A percentile compares a stretch with the other conserved stretches of the same genome.
Evolutionary conservation across 192 early-diverging fungal species (phyloP).

Genomic region (Ramicandelaber brevisporus): DNA sequence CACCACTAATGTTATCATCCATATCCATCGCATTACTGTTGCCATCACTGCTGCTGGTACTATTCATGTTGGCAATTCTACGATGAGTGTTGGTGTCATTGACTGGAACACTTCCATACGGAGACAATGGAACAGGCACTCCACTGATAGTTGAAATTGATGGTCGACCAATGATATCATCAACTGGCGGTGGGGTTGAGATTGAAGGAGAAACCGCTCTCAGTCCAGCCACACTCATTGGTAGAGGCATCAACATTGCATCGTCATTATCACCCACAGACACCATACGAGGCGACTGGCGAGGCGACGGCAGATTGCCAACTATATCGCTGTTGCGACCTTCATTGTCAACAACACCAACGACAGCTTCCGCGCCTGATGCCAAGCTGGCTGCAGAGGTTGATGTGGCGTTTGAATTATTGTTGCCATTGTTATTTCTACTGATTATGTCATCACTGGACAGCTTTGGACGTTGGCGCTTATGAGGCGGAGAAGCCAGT

Average conservation of each 20-base stretch:
- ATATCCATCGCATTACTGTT: slow-evolving; percentile 5
- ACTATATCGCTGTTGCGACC: neutral
- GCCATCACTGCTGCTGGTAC: slow-evolving; percentile 2
- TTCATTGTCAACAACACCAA: neutral
- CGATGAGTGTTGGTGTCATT: slow-evolving; percentile 5
- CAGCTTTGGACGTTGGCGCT: neutral
- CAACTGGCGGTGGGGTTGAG: slow-evolving; percentile 1
- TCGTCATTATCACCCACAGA: neutral
- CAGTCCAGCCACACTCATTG: neutral
- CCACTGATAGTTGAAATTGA: slow-evolving; percentile 1
- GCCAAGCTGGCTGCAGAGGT: neutral
- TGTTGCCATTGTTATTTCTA: neutral
- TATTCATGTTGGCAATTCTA: slow-evolving; percentile 2
- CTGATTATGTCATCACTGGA: neutral
- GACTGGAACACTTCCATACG: slow-evolving; percentile 2
- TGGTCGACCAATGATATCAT: neutral
- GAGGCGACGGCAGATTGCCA: neutral
- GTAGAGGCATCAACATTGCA: neutral
- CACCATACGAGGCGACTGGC: neutral
- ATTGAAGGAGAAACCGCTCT: neutral
- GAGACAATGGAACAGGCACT: slow-evolving; percentile 5
- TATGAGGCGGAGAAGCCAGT: neutral
- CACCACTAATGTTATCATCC: slow-evolving; percentile 4
- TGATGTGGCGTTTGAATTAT: neutral
- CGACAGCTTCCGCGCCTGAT: neutral